Base-by-base conservation (phyloP, 2,329 filamentous ascomycete genomes). In the Spiromastix sp. region DNA sequence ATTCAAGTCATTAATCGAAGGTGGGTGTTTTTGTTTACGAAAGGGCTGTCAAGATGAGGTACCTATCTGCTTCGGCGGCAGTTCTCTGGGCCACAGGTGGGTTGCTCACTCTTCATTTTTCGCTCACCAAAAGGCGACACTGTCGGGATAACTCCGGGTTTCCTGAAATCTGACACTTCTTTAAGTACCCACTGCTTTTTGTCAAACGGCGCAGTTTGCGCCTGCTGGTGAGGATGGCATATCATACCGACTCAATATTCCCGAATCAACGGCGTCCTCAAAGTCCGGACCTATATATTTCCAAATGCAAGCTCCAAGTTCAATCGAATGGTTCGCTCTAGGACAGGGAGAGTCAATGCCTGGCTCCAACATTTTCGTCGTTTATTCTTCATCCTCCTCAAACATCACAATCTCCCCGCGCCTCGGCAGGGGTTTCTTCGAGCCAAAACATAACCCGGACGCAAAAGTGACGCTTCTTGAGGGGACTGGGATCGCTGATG, bases 381-480 rank as follows among this genome's bases (percentile, higher is more conserved):
- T 75, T 4, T 77, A 77, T 45, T 63, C 68, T n/a, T 62, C 66
- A 17, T 55, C 63, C 25, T 54, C 55, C 24, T 63, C 54, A 28
- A 76, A 74, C 42, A 68, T 77, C 10, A 78, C 74, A 1, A 44
- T 78, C 6, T 76, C 72, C 3, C 67, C 72, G 7, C 57, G 73
- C 26, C 44, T 59, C 5, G 64, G 64, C 6, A 56, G 46, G 9
- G 69, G 68, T 5, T 49, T 72, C 20, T 41, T 35, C 3, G 43
- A 57, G 42, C 72, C 72, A 2, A 41, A 48, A 11, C 50, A 60
- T 36, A 63, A 68, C 41, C 51, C 52, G 3, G 46, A 52, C 17
- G 57, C 67, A 2, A 44, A 68, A 35, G 56, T 71, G 12, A 63
- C 61, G 9, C 45, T 76, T 3, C 57, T 77, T 0, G 68, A 64